Base-by-base conservation (phyloP, 2,329 filamentous ascomycete genomes). In the Myriosclerotinia scirpicola region DNA sequence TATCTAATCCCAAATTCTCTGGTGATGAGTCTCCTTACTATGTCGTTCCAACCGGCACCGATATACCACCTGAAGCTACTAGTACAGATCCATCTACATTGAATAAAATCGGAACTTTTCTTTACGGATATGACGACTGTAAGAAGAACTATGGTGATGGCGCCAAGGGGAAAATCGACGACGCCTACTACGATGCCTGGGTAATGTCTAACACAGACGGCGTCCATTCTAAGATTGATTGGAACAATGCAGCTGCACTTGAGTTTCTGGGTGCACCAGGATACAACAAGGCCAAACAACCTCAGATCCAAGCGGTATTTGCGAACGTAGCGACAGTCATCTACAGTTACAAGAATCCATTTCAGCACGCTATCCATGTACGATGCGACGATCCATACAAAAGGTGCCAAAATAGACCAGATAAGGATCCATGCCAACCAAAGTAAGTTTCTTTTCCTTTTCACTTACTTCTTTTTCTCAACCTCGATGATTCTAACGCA, bases 161-260 rank as follows among this genome's bases (percentile, higher is more conserved):
- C 15, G 56, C 56, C 17, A 48, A 58, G 26, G 56, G 40, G 6
- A 59, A 59, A 59, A 59, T 59, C n/a, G 40, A 59, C 9, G 14
- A 20, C 7, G 56, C 40, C 3, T 48, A 59, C 55, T 48, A 48
- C 36, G 56, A 59, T 48, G 26, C 40, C 15, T 59, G 40, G 56
- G 22, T 48, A n/a, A 59, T 59, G 12, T 59, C 56, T 26, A 59
- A 59, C 22, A 44, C 56, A 20, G 22, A 36, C 1, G 56, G 40
- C 22, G 56, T 59, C 17, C 15, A 22, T 11, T 12, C n/a, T 26
- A 26, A 59, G n/a, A 59, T 48, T 8, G 26, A 34, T 48, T 59
- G 56, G 26, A n/a, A 59, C 26, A 46, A 46, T 22, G 40, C 56
- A 44, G 56, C 40, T n/a, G 42, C 40, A 9, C 40, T 59, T 59